Percentiles rank a stretch among this genome's conserved stretches.
These are phyloP conservation scores for Aureobasidium sp. DNA, from an alignment of 2,329 filamentous ascomycete genomes.

Conservation along the genomic window DNA sequence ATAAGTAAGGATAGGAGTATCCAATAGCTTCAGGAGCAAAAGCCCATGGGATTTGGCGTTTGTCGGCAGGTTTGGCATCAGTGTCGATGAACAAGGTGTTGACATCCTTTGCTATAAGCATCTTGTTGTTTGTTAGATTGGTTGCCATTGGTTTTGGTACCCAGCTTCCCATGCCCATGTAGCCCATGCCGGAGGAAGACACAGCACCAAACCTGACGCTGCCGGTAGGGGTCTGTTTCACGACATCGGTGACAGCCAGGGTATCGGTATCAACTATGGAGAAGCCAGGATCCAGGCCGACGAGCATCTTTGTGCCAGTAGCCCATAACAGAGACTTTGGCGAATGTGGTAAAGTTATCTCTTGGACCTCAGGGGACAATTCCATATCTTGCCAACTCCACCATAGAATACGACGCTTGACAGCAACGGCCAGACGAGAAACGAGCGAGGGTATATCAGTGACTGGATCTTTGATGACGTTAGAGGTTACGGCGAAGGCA, in stretches of 20 bases:
- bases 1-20: slow-evolving; percentile 93
- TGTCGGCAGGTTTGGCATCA: slow-evolving; percentile 72
- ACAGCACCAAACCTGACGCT: slow-evolving; percentile 71
- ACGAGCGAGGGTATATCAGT: slow-evolving; percentile 91
- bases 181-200: slow-evolving; percentile 83
- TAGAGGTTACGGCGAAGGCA: slow-evolving; percentile 87
- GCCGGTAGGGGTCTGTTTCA: slow-evolving; percentile 64
- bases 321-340: slow-evolving; percentile 91
- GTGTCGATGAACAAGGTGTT: slow-evolving; percentile 88
- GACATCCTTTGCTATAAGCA: slow-evolving; percentile 94
- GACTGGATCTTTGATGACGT: slow-evolving; percentile 81
- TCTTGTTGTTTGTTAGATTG: slow-evolving; percentile 71
- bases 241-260: slow-evolving; percentile 68
- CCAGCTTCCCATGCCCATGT: slow-evolving; percentile 89
- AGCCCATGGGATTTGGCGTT: slow-evolving; percentile 87
- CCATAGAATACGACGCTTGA: slow-evolving; percentile 80
- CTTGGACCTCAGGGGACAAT: slow-evolving; percentile 62
- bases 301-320: slow-evolving; percentile 76
- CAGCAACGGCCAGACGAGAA: slow-evolving; percentile 80
- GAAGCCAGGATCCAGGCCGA: slow-evolving; percentile 86
- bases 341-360: slow-evolving; percentile 72
- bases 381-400: slow-evolving; percentile 98
- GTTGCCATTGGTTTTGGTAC: slow-evolving; percentile 85
- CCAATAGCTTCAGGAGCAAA: slow-evolving; percentile 82
- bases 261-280: slow-evolving; percentile 77